Evolutionary conservation across 352 stramenopile species (phyloP).

Genomic region (Phytopythium chamaehyphon): DNA sequence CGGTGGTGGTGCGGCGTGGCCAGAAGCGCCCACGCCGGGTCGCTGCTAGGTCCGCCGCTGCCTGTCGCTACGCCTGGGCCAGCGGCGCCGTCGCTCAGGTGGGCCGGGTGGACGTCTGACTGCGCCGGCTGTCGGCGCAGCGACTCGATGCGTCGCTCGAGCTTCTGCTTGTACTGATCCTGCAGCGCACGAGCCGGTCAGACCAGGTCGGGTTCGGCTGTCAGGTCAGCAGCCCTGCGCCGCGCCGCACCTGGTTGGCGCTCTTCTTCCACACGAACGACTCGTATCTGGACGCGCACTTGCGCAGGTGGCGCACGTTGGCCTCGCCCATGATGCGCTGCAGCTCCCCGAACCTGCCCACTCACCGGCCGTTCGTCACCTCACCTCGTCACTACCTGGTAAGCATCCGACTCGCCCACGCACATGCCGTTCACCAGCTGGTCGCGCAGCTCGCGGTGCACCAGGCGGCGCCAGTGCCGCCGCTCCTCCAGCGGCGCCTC

Average conservation of each 20-base stretch:
- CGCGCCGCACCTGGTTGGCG: constrained; percentile 36
- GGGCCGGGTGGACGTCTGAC: constrained; percentile 10
- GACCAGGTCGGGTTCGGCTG: too few relatives aligned
- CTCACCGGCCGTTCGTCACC: not conserved
- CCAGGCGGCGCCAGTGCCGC: constrained; percentile 26
- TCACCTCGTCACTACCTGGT: not conserved
- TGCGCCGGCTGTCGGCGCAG: constrained; percentile 48
- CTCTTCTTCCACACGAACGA: constrained; percentile 72
- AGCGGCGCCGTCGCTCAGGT: not conserved
- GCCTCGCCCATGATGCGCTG: constrained; percentile 53
- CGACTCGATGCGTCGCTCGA: constrained; percentile 63
- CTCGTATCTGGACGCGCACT: constrained; percentile 63
- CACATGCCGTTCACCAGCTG: constrained; percentile 32
- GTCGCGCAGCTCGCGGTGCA: constrained; percentile 29
- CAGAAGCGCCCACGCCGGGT: constrained; percentile 4
- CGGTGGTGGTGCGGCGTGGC: constrained; percentile 8
- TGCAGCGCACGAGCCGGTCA: constrained; percentile 5
- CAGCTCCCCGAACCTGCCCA: constrained; percentile 48
- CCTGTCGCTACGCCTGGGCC: not conserved
- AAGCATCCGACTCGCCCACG: constrained; percentile 1
- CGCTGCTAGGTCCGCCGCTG: constrained; percentile 7
- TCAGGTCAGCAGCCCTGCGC: too few relatives aligned
- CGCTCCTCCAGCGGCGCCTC: not conserved
- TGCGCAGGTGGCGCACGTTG: constrained; percentile 46
- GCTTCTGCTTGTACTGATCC: constrained; percentile 59